Evolutionary conservation across 2,329 filamentous ascomycete genomes (phyloP).

Genomic region (Endothia cerciana): DNA sequence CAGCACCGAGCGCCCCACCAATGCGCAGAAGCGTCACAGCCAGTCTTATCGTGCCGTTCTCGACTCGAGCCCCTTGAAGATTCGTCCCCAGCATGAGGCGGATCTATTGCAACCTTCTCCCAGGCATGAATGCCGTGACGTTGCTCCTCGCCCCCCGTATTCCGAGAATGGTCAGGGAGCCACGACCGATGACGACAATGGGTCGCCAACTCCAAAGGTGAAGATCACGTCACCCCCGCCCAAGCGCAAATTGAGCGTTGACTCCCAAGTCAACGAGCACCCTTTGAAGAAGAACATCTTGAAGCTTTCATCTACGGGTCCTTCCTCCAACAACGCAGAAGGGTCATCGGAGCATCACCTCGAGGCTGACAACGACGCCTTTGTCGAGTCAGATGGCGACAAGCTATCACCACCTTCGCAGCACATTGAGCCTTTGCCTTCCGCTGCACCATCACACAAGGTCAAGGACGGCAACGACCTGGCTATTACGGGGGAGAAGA

Average conservation of each 20-base stretch:
- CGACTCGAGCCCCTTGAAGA: neutral
- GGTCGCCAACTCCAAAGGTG: neutral
- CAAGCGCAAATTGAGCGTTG: neutral
- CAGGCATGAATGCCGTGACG: neutral
- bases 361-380: neutral
- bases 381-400: neutral
- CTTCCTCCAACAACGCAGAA: neutral
- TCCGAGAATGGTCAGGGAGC: neutral
- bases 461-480: neutral
- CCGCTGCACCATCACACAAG: neutral
- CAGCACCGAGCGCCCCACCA: neutral
- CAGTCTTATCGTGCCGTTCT: neutral
- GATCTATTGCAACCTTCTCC: neutral
- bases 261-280: neutral
- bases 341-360: neutral
- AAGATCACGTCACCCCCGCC: neutral
- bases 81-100: neutral
- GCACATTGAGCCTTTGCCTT: neutral
- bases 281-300: slow-evolving; percentile 6
- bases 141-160: neutral
- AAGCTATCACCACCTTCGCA: neutral
- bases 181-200: neutral
- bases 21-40: neutral
- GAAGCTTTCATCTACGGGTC: neutral
- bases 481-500: neutral